A percentile compares a stretch with the other conserved stretches of the same genome.
Conservation (phyloP, 148 eudicot species). For the Arctostaphylos glauca region DNA sequence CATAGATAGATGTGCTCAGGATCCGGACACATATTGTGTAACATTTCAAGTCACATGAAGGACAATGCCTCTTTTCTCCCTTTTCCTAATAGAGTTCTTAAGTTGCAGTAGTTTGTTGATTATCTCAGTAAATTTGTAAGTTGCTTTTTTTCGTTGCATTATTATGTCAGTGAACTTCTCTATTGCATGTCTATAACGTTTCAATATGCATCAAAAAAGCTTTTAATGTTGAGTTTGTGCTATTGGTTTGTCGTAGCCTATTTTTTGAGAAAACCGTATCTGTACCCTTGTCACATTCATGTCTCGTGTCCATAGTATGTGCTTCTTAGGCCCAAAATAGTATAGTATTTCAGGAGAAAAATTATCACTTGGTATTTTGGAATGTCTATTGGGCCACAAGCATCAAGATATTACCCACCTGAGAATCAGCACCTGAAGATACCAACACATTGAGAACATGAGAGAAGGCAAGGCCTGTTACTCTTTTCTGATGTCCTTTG, state of each 20-base stretch:
- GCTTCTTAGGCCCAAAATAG: neutral
- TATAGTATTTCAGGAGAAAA: neutral
- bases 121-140: no score
- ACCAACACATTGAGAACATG: conserved; percentile 36
- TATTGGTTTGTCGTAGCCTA: neutral
- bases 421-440: conserved; percentile 51
- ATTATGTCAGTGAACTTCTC: no score
- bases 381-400: neutral
- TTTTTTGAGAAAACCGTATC: neutral
- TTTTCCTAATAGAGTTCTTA: no score
- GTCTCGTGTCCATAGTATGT: no score
- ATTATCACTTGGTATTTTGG: neutral
- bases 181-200: no score
- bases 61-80: no score
- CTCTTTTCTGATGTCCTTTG: conserved; percentile 42
- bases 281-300: neutral
- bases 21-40: no score
- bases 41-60: no score
- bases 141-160: no score
- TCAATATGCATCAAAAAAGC: no score
- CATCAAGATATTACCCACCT: conserved; percentile 25
- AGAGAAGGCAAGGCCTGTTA: conserved; percentile 57
- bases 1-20: no score
- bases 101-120: no score
- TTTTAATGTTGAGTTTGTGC: neutral